phyloP scores from a whole-genome alignment of 306 rosid species.

The Cicer arietinum region DNA sequence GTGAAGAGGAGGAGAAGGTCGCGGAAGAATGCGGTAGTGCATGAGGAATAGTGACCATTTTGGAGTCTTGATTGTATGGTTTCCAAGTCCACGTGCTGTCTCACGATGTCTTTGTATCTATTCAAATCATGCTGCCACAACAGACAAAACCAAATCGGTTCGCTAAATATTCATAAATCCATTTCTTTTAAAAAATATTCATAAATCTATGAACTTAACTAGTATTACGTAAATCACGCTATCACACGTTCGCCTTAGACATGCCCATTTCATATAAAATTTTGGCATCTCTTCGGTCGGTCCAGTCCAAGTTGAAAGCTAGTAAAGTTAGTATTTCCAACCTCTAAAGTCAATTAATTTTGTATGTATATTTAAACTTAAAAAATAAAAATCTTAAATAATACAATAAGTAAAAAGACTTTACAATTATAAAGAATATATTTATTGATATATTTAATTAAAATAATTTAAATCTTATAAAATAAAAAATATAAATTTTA shows the following conservation, averaged over 20 bases:
- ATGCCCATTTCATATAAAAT: not conserved
- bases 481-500: too few species aligned
- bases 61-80: conserved; percentile 57
- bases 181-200: not conserved
- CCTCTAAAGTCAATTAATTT: too few species aligned
- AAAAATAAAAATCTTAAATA: too few species aligned
- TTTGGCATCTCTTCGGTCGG: too few species aligned
- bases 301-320: too few species aligned
- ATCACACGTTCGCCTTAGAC: not conserved
- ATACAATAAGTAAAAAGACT: too few species aligned
- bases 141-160: conserved; percentile 14
- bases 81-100: conserved; percentile 71
- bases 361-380: too few species aligned
- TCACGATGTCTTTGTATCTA: conserved; percentile 57
- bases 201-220: not conserved
- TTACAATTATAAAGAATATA: too few species aligned
- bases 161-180: conserved; percentile 17
- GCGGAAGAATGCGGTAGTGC: conserved; percentile 54
- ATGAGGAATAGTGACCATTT: conserved; percentile 60
- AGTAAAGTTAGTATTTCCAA: too few species aligned
- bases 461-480: too few species aligned
- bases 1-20: conserved; percentile 72
- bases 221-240: not conserved
- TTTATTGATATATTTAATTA: too few species aligned
- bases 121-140: conserved; percentile 57